Evolutionary conservation across 1,139 yeast genomes (phyloP).

Genomic region (Geotrichum histeridarum): DNA sequence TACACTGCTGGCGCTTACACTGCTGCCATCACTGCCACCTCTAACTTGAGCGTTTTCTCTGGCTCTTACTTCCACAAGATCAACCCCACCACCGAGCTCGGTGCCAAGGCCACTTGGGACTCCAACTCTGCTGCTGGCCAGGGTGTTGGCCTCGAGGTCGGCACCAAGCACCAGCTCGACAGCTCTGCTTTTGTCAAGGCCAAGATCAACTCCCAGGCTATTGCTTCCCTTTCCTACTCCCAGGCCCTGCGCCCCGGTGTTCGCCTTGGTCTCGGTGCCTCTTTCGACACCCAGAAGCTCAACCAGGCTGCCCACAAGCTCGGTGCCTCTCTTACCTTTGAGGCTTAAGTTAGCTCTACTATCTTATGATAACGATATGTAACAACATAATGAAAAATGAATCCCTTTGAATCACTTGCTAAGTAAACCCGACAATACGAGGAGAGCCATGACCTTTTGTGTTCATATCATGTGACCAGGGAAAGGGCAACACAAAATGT

Average conservation of each 20-base stretch:
- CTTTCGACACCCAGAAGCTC: slow-evolving; percentile 92
- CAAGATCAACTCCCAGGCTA: slow-evolving; percentile 94
- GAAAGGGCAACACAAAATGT: not conserved
- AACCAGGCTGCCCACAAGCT: slow-evolving; percentile 98
- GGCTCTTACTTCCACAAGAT: slow-evolving; percentile 98
- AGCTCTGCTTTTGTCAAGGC: slow-evolving; percentile 87
- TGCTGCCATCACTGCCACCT: slow-evolving; percentile 81
- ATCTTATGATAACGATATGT: not conserved
- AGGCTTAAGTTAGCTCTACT: slow-evolving; percentile 50
- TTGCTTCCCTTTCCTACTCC: slow-evolving; percentile 90
- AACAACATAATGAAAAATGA: not conserved
- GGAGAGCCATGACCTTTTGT: not conserved
- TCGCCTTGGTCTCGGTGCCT: slow-evolving; percentile 94
- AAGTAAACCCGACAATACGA: not conserved
- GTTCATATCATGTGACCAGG: not conserved
- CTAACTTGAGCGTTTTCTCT: slow-evolving; percentile 84
- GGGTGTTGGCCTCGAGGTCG: slow-evolving; percentile 82
- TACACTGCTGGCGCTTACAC: slow-evolving; percentile 86
- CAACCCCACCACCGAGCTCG: slow-evolving; percentile 86
- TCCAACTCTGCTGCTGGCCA: slow-evolving; percentile 65
- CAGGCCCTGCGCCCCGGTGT: slow-evolving; percentile 97
- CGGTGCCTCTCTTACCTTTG: slow-evolving; percentile 88
- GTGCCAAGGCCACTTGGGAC: slow-evolving; percentile 97
- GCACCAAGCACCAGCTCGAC: slow-evolving; percentile 91
- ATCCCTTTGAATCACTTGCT: not conserved